phyloP scores from a whole-genome alignment of 192 early-diverging fungal species.

The Linnemannia exigua region DNA sequence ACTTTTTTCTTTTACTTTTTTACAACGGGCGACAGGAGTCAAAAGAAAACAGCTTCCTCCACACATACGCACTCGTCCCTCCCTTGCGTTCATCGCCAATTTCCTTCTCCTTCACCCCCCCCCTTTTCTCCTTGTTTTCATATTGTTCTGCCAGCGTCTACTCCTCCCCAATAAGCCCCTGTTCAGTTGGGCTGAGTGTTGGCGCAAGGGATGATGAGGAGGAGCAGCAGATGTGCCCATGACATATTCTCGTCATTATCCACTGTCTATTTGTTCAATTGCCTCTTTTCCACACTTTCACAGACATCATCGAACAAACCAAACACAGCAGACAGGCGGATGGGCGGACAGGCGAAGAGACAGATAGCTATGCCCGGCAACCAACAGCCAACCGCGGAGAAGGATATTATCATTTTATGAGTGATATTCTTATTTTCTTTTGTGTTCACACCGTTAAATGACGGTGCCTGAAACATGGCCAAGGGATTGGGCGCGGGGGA shows the following conservation, averaged over 20 bases:
- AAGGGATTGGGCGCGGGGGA: neutral
- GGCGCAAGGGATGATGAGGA: neutral
- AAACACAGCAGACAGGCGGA: no score
- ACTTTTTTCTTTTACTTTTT: neutral
- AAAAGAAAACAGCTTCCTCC: neutral
- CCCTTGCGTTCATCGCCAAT: neutral
- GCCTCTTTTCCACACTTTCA: neutral
- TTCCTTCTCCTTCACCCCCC: neutral
- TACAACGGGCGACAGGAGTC: no score
- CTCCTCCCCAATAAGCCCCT: neutral
- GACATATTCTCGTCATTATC: neutral
- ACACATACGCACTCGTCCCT: neutral
- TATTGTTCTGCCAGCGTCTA: neutral
- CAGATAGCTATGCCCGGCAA: neutral
- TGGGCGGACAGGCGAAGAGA: neutral
- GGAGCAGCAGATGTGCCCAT: neutral
- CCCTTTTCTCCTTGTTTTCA: no score
- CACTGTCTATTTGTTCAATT: neutral
- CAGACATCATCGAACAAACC: neutral
- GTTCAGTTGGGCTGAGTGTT: slow-evolving; percentile 1
- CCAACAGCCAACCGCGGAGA: neutral
- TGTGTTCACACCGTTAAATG: neutral
- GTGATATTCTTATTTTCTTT: neutral
- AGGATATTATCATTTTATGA: no score
- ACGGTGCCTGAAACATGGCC: slow-evolving; percentile 4